Base-by-base conservation (phyloP, 257 asterid genomes). In the Fraxinus americana region DNA sequence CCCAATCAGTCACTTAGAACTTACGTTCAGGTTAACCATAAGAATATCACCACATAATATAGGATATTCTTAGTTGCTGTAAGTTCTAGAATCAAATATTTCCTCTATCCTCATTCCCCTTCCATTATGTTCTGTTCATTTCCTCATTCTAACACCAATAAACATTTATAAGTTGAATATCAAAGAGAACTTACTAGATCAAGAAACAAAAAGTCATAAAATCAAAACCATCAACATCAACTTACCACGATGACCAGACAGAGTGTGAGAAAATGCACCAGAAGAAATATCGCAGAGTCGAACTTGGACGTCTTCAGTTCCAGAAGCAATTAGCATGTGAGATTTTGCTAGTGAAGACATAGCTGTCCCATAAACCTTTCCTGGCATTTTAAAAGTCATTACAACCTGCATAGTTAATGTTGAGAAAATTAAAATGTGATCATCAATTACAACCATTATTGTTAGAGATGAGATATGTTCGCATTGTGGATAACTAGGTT, bases 171-270 rank as follows among this genome's bases (percentile, higher is more conserved):
- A 10, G 23, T 30, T 13, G 50, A 38, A 59, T 23, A 52, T 67
- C 45, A 67, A 74, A 48, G 59, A 7, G 73, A 34, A 66, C 23
- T 29, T 27, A 52, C 50, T 45, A 38, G 68, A 36, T 32, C 45
- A 27, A 70, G 35, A 54, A 38, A 52, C 34, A 74, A 73, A 71
- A n/a, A 25, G 36, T 43, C 35, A 36, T 57, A 69, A 77, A 52
- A 45, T 25, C 4, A 63, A 14, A 43, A 63, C 72, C 27, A 23
- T 57, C 78, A 75, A 43, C 41, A 75, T 66, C 71, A 7, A 13
- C 97, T 70, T 96, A 96, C 99, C 99, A 67, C 97, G 99, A 85
- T 96, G 99, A 72, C 99, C 99, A 71, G 99, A 96, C 83, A 96
- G 88, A 39, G 99, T 96, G 86, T 96, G 99, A 63, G 99, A 82